Evolutionary conservation across 1,139 yeast genomes (phyloP).

Genomic region (Pneumocystis jirovecii): DNA sequence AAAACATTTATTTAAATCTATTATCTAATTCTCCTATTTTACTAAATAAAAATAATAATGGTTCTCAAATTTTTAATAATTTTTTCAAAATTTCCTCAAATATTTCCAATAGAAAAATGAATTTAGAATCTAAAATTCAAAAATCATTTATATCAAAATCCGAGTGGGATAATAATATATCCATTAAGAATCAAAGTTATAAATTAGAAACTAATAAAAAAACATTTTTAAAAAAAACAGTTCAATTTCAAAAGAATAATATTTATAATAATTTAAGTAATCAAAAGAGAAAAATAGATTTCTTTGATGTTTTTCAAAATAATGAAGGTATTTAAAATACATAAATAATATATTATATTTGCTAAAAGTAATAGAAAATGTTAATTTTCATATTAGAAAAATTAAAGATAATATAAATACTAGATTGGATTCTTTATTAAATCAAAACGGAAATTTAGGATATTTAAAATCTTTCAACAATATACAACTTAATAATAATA

Average conservation of each 20-base stretch:
- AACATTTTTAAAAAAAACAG: neutral
- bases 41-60: neutral
- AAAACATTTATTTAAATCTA: neutral
- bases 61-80: neutral
- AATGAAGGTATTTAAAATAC: neutral
- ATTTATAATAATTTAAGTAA: neutral
- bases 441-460: neutral
- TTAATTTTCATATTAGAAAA: neutral
- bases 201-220: neutral
- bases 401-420: neutral
- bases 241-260: neutral
- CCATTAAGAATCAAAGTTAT: neutral
- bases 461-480: neutral
- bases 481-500: neutral
- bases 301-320: neutral
- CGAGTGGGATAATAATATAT: neutral
- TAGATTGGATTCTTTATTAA: neutral
- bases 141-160: neutral
- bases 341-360: neutral
- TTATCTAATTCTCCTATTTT: neutral
- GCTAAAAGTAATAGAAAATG: neutral
- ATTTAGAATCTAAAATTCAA: neutral
- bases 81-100: neutral
- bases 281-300: neutral
- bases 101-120: neutral